Base-by-base conservation (phyloP, 495 filamentous ascomycete genomes). In the Neurospora sp. region DNA sequence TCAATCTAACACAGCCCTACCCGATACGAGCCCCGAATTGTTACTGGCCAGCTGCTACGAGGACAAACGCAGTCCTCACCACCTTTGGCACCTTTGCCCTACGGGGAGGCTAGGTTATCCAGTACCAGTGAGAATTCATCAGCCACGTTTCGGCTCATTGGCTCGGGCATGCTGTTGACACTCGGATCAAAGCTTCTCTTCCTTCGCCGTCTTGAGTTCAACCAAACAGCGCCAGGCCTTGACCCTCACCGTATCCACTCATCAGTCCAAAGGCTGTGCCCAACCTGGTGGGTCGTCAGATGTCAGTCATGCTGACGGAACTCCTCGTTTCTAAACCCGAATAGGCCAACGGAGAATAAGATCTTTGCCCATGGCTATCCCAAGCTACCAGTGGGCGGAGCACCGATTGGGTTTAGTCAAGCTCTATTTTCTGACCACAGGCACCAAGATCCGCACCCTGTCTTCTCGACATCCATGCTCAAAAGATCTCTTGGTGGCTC, bases 1-100 rank as follows among this genome's bases (percentile, higher is more conserved):
- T 75, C 31, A 37, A 20, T 65, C 70, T 74, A 75, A 39, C 73
- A 73, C 75, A 76, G 75, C 75, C 75, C 75, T 76, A 76, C 40
- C 11, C 4, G 39, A 41, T 41, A 41, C 42, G 69, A 65, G 1
- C 40, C 71, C 35, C 46, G 38, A 16, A 38, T 42, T 68, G 53
- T 69, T 69, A 77, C 44, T 75, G 71, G 73, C 31, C 39, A 61
- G 41, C 70, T 75, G 68, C 46, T 71, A 69, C 70, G 70, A 39
- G 53, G 12, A 65, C 27, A 65, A 65, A 65, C 27, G 53, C 53
- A 18, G 53, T 35, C 27, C 53, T 65, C 53, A 65, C 53, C 27
- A 35, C 27, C 53, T 65, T 65, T 65, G 14, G 14, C 53, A 65
- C 6, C 27, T 61, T 31, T 61, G 53, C 12, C 53, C 53, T 61